Evolutionary conservation across 73 alveolate species (phyloP).

Genomic region (Paramecium tetraurelia): DNA sequence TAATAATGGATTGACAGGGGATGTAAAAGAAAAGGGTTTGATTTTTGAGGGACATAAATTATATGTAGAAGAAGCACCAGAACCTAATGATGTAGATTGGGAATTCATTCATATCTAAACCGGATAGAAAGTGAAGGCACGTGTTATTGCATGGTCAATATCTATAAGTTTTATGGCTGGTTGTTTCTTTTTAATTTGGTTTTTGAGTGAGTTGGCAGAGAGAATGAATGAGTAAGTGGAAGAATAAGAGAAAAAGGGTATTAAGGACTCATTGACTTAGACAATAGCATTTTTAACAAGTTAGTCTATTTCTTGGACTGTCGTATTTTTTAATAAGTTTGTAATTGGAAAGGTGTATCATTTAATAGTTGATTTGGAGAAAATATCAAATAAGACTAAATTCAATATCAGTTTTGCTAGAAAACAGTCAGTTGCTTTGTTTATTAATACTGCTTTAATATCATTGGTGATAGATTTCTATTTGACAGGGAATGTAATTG

Average conservation of each 20-base stretch:
- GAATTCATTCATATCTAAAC: conserved; percentile 59
- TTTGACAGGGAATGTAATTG: conserved; percentile 40
- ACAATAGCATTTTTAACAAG: conserved; percentile 37
- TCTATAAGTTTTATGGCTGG: conserved; percentile 22
- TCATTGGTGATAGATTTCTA: conserved; percentile 55
- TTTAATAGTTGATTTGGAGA: conserved; percentile 53
- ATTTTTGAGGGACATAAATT: conserved; percentile 51
- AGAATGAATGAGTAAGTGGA: conserved; percentile 48
- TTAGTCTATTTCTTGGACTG: conserved; percentile 54
- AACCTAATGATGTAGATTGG: conserved; percentile 66
- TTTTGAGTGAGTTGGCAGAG: conserved; percentile 61
- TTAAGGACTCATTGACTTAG: neutral
- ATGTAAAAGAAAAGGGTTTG: neutral
- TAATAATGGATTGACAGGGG: conserved; percentile 40
- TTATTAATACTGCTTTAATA: conserved; percentile 51
- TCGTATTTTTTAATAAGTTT: conserved; percentile 50
- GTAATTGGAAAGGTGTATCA: conserved; percentile 52
- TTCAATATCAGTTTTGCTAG: conserved; percentile 49
- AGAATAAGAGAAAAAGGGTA: conserved; percentile 22
- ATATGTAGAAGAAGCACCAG: conserved; percentile 61
- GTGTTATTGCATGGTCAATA: conserved; percentile 51
- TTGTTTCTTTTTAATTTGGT: conserved; percentile 54
- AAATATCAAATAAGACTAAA: conserved; percentile 48
- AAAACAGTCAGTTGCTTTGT: conserved; percentile 35
- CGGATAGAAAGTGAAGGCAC: conserved; percentile 34